Conservation (phyloP, 768 basidiomycete species). For the Macrocybe gigantea region DNA sequence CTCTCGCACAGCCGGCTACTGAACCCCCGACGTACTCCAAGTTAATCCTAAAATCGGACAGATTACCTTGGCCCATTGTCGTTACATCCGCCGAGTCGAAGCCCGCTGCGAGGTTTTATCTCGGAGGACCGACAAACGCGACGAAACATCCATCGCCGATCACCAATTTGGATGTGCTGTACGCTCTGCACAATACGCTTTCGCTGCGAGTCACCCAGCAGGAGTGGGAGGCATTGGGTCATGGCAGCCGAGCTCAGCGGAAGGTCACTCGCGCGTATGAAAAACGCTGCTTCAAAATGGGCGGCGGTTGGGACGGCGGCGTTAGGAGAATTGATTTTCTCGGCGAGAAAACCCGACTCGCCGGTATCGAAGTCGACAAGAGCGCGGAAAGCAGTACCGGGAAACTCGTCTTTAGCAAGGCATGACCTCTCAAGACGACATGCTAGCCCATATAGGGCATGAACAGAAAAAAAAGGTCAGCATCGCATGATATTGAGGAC, state of each 20-base stretch:
- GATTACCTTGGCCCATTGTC: slow-evolving; percentile 57
- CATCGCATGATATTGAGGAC: too few relatives aligned
- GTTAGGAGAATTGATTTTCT: slow-evolving; percentile 65
- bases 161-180: slow-evolving; percentile 61
- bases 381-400: slow-evolving; percentile 11
- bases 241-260: slow-evolving; percentile 50
- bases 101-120: slow-evolving; percentile 8
- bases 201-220: slow-evolving; percentile 49
- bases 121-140: slow-evolving; percentile 2
- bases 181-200: slow-evolving; percentile 53
- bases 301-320: slow-evolving; percentile 66
- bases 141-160: neutral
- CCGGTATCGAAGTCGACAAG: slow-evolving; percentile 58
- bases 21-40: slow-evolving; percentile 44
- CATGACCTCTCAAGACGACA: too few relatives aligned
- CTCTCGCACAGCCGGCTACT: slow-evolving; percentile 58
- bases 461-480: too few relatives aligned
- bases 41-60: slow-evolving; percentile 48
- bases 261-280: slow-evolving; percentile 59
- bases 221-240: slow-evolving; percentile 60
- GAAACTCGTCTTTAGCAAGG: slow-evolving; percentile 7
- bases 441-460: too few relatives aligned
- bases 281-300: slow-evolving; percentile 50
- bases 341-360: slow-evolving; percentile 50
- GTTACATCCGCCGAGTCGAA: slow-evolving; percentile 29